Base-by-base conservation (phyloP, 257 asterid species). In the Nicotiana attenuata region DNA sequence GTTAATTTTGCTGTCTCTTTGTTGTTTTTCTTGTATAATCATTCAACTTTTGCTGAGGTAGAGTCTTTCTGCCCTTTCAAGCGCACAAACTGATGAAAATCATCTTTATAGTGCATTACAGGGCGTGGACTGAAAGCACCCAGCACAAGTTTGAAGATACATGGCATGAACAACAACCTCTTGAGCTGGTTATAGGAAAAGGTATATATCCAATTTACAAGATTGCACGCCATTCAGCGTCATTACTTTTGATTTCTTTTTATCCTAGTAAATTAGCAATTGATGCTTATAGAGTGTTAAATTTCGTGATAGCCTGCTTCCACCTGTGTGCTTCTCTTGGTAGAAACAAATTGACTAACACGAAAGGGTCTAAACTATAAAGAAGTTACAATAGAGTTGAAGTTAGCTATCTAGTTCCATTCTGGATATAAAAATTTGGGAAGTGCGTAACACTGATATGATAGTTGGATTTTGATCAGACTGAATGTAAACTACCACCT, bases 81-180 rank as follows among this genome's bases (percentile, higher is more conserved):
- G 73, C 52, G 52, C 83, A 65, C 55, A 65, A 64, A 61, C 22
- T 82, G 61, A 82, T 81, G 20, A 22, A 65, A 69, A 80, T 53
- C 57, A 52, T 83, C 75, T 61, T 69, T 83, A 67, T 89, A 96
- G 99, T 94, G 88, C 97, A 96, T 84, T 94, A 92, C 85, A 90
- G 90, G 90, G 99, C 98, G 83, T 96, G 99, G 99, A 84, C 97
- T 65, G 96, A 91, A 87, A 91, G 91, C 88, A 92, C 97, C 78
- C 90, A 84, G 47, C 98, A 94, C 94, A 92, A 94, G 88, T 96
- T 96, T 76, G 99, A 94, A 86, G 99, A 96, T 83, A 94, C 99
- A 78, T 94, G 99, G 98, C 94, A 87, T 65, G 99, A 96, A 82
- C 97, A 93, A 41, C 98, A 90, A 83, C 98, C 97, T 47, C 89